phyloP scores from a whole-genome alignment of 192 early-diverging fungal species.

The Allomyces javanicus region DNA sequence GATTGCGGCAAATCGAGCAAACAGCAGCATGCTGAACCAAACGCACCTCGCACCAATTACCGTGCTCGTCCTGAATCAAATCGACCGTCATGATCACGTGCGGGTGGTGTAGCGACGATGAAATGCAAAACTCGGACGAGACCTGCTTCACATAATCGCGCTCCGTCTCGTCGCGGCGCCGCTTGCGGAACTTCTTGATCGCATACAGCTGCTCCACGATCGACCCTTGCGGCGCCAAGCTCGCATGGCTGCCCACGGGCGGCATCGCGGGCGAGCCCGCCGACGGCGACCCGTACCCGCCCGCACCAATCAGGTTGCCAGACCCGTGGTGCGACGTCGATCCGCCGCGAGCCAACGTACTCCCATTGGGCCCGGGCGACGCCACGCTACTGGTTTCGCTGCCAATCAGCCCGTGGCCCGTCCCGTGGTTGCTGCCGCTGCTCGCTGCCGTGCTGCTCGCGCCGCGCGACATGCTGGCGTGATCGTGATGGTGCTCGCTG shows the following conservation, averaged over 20 bases:
- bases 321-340: not conserved
- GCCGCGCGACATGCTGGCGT: not conserved
- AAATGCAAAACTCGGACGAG: conserved; percentile 13
- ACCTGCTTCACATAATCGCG: conserved; percentile 16
- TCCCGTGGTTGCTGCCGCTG: too few relatives aligned
- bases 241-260: not conserved
- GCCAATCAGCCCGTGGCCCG: too few relatives aligned
- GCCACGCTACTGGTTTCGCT: too few relatives aligned
- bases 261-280: too few relatives aligned
- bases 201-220: conserved; percentile 6
- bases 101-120: conserved; percentile 10
- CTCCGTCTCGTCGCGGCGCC: conserved; percentile 11
- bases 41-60: conserved; percentile 6
- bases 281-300: too few relatives aligned
- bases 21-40: not conserved
- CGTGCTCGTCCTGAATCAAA: conserved; percentile 10
- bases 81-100: conserved; percentile 11
- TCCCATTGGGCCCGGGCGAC: not conserved
- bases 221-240: conserved; percentile 1
- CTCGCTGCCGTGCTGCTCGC: too few relatives aligned
- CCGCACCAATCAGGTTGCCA: too few relatives aligned
- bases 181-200: conserved; percentile 11
- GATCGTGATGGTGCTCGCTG: not conserved
- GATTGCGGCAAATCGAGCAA: too few relatives aligned
- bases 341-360: not conserved